Base-by-base conservation (phyloP, 1,284 basidiomycete genomes). In the Irpex sp. region DNA sequence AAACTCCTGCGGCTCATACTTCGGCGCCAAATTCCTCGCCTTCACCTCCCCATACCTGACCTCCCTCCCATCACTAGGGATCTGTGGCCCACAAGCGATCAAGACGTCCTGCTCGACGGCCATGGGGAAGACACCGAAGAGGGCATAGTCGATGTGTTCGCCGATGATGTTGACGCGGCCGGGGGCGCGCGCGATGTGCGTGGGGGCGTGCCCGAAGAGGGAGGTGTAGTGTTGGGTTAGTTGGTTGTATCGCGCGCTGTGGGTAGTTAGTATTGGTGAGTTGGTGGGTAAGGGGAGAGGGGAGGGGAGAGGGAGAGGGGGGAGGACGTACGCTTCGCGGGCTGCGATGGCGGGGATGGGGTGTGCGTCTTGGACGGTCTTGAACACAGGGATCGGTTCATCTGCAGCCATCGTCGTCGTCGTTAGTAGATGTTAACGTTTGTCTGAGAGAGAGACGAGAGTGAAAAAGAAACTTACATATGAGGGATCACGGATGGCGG, bases 131-230 rank as follows among this genome's bases (percentile, higher is more conserved):
- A 93, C 93, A 2, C 88, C 88, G 69, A 92, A 92, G 37, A 91
- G 78, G 1, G 85, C 84, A 72, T 96, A 96, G 77, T 96, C 94
- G 73, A 96, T 92, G 74, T 96, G 93, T 76, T 95, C 93, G 54
- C 92, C 91, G 84, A 81, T 69, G 58, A 78, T 62, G 58, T 94
- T 94, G 62, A 96, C 89, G 66, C 94, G 83, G 13, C 94, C 94
- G 0, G 94, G 94, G 4, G 94, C 93, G 69, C 93, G 81, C 1
- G 87, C 85, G 66, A 96, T 88, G 69, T 88, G 87, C 3, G 83
- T 78, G 3, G 92, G 91, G 54, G 83, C 82, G 63, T 79, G 78
- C 5, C 89, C 90, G 70, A 91, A 95, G 59, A 82, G 79, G 59
- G 74, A 75, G 69, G 84, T 78, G 73, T 93, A 96, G 65, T 86